Conservation (phyloP, 2,329 filamentous ascomycete genomes). For the Pseudogymnoascus destructans region DNA sequence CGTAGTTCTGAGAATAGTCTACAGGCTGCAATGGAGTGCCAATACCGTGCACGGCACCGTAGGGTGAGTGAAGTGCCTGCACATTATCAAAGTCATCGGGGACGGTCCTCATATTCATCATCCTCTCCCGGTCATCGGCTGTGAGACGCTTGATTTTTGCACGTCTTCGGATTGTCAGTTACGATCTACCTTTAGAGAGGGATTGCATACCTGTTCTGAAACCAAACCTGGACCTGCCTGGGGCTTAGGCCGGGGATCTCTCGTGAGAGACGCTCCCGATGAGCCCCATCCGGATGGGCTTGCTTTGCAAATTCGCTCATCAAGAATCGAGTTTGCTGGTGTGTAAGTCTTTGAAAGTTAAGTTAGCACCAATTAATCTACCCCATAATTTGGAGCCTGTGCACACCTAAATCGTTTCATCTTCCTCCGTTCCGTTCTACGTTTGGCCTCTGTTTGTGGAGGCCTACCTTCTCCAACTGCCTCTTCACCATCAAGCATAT, state of each 20-base stretch:
- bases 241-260: constrained; percentile 88
- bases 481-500: constrained; percentile 37
- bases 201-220: constrained; percentile 76
- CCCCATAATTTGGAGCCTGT: neutral
- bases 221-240: constrained; percentile 94
- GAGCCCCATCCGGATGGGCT: constrained; percentile 82
- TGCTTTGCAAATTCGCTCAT: constrained; percentile 97
- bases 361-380: constrained; percentile 2
- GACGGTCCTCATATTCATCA: constrained; percentile 60
- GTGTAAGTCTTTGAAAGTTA: constrained; percentile 60
- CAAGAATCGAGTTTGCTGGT: constrained; percentile 92
- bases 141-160: constrained; percentile 61
- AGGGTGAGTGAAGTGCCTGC: constrained; percentile 54
- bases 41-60: constrained; percentile 33
- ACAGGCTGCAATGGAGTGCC: constrained; percentile 25
- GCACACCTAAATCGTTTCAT: constrained; percentile 69
- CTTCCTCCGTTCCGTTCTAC: constrained; percentile 44
- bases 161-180: constrained; percentile 33
- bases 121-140: constrained; percentile 55
- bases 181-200: constrained; percentile 6
- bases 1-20: constrained; percentile 34
- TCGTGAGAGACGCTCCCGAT: constrained; percentile 71
- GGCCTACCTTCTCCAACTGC: constrained; percentile 26
- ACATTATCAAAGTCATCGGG: constrained; percentile 60
- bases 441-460: constrained; percentile 42